Base-by-base conservation (phyloP, 108 stramenopile genomes). In the Cyclotella baltica region DNA sequence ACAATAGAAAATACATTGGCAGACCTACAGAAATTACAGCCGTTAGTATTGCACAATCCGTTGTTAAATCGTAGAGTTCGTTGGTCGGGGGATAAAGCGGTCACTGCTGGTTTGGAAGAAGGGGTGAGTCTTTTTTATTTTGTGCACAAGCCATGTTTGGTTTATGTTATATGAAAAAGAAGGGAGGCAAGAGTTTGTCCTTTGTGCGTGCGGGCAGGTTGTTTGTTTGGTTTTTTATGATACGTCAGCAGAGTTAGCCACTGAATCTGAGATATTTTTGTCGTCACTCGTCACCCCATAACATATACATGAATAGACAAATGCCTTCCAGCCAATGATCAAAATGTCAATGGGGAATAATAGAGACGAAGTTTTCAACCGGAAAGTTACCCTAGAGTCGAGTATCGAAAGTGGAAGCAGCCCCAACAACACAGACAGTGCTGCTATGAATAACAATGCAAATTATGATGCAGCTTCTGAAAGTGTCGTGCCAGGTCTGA, bases 401-500 rank as follows among this genome's bases (percentile, higher is more conserved):
- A n/a, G n/a, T n/a, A n/a, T n/a, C 47, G 47, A 48, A n/a, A 48
- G 47, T n/a, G 47, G 47, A 1, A 1, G 18, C 47, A 48, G 47
- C 6, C 2, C 47, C n/a, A 48, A n/a, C 47, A 48, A 48, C 47
- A n/a, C 47, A 48, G 47, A n/a, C 6, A n/a, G 47, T 2, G n/a
- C 47, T n/a, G n/a, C n/a, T 4, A 48, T n/a, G 47, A 57, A 57
- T 27, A 57, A 29, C 8, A 57, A 1, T 57, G 22, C 15, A 27
- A 11, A 20, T 29, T 27, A 57, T 57, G 25, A 57, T 29, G 56
- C 28, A 3, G 28, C 56, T 18, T 57, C 56, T 19, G 61, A 71
- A 31, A 88, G 82, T 48, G 87, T 93, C 6, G 89, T 88, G 0
- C 80, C 83, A 1, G 83, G 87, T 29, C 64, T 95, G 59, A 92